Evolutionary conservation across 495 filamentous ascomycete genomes (phyloP).

Genomic region (Penicillium cinerascens): DNA sequence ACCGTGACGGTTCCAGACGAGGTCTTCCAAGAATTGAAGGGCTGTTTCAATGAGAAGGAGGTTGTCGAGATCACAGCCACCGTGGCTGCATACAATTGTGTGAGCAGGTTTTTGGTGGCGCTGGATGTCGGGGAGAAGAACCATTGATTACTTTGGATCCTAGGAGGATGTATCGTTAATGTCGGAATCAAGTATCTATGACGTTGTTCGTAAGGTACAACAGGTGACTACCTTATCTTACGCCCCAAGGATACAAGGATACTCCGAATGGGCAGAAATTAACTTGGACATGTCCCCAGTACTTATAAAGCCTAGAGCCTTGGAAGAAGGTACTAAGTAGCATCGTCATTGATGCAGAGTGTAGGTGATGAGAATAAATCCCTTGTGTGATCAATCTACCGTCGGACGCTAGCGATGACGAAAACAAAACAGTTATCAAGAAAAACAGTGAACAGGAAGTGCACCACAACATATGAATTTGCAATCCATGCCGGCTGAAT

Average conservation of each 20-base stretch:
- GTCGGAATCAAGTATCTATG: background rate
- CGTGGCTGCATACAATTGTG: conserved; percentile 82
- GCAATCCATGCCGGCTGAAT: background rate
- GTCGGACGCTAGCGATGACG: background rate
- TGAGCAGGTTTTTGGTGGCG: conserved; percentile 79
- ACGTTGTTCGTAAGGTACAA: background rate
- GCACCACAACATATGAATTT: background rate
- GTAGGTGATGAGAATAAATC: background rate
- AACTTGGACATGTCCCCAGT: background rate
- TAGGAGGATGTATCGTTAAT: background rate
- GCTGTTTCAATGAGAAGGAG: conserved; percentile 60
- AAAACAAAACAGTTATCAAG: background rate
- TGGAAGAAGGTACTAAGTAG: background rate
- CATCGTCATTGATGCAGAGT: background rate
- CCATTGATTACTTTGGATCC: conserved; percentile 2
- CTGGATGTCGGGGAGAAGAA: conserved; percentile 71
- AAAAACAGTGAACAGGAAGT: background rate
- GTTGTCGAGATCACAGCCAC: conserved; percentile 77
- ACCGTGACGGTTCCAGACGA: conserved; percentile 58
- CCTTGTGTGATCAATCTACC: background rate
- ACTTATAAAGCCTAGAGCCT: background rate
- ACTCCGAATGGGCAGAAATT: background rate
- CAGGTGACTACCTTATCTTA: background rate
- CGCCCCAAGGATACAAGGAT: background rate
- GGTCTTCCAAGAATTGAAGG: conserved; percentile 59